Evolutionary conservation across 129 eudicot species (phyloP).

Genomic region (Chrysanthemum seticuspe): DNA sequence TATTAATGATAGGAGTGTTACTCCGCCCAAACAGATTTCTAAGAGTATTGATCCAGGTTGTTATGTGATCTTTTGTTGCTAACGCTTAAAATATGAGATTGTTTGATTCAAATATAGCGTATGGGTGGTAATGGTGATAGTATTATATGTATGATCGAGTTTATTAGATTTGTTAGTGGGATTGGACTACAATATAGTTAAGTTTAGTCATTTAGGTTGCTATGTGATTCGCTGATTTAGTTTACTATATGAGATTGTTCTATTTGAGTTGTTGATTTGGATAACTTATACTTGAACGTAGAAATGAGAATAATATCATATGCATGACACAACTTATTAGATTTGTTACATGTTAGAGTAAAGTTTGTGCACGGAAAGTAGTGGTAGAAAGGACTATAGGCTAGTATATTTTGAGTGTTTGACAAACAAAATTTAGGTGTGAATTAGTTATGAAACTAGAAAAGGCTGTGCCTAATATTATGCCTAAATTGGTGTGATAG

Average conservation of each 20-base stretch:
- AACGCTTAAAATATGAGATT: no score
- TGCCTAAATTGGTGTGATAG: no score
- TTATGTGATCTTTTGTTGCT: no score
- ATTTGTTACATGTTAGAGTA: slow-evolving; percentile 1
- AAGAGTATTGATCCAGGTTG: slow-evolving; percentile 33
- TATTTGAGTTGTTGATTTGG: slow-evolving; percentile 7
- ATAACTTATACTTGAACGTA: background rate
- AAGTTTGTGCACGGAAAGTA: background rate
- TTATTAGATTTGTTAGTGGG: no score
- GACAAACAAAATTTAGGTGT: no score
- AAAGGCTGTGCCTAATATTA: no score
- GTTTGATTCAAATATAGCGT: no score
- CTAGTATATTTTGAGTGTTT: slow-evolving; percentile 15
- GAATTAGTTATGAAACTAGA: no score
- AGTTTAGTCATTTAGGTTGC: no score
- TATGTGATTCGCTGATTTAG: background rate
- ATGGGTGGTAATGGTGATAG: no score
- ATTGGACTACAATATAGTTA: no score
- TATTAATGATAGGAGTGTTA: slow-evolving; percentile 17
- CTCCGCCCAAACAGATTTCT: slow-evolving; percentile 18
- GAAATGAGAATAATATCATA: slow-evolving; percentile 35
- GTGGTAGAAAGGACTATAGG: background rate
- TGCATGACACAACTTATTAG: background rate
- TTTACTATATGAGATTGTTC: background rate
- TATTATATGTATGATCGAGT: no score